phyloP scores from a whole-genome alignment of 305 asterid genomes.

The Fraxinus floribunda region DNA sequence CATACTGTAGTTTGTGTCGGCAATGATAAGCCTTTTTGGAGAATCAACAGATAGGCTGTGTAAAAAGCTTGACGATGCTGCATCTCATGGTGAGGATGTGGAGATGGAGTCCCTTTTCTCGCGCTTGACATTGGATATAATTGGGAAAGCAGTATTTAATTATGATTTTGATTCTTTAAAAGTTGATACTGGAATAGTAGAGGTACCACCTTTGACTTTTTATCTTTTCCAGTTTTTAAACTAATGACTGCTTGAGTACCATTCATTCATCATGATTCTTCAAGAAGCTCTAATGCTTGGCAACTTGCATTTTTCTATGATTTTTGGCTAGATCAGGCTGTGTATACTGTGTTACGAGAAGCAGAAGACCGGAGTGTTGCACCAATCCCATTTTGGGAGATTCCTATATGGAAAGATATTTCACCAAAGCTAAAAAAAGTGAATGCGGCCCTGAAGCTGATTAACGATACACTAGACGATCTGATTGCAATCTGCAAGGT shows the following conservation, averaged over 20 bases:
- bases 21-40: slow-evolving; percentile 86
- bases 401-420: slow-evolving; percentile 96
- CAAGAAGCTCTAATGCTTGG: slow-evolving; percentile 11
- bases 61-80: slow-evolving; percentile 81
- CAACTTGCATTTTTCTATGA: slow-evolving; percentile 10
- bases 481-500: slow-evolving; percentile 94
- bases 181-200: slow-evolving; percentile 84
- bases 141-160: slow-evolving; percentile 97
- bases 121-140: slow-evolving; percentile 88
- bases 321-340: slow-evolving; percentile 66
- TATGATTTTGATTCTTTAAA: slow-evolving; percentile 91
- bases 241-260: slow-evolving; percentile 9
- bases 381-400: slow-evolving; percentile 96
- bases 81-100: slow-evolving; percentile 88
- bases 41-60: slow-evolving; percentile 87
- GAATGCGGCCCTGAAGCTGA: slow-evolving; percentile 74
- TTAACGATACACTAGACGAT: slow-evolving; percentile 72
- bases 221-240: slow-evolving; percentile 15
- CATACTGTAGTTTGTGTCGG: slow-evolving; percentile 75
- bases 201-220: slow-evolving; percentile 47
- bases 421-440: slow-evolving; percentile 90
- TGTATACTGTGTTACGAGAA: slow-evolving; percentile 85
- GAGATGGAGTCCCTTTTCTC: slow-evolving; percentile 99
- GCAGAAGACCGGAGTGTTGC: slow-evolving; percentile 94
- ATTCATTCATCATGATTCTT: slow-evolving; percentile 15